Percentiles rank a stretch among this genome's conserved stretches.
phyloP scores from a whole-genome alignment of 306 rosid species.

The Phaseolus lunatus region DNA sequence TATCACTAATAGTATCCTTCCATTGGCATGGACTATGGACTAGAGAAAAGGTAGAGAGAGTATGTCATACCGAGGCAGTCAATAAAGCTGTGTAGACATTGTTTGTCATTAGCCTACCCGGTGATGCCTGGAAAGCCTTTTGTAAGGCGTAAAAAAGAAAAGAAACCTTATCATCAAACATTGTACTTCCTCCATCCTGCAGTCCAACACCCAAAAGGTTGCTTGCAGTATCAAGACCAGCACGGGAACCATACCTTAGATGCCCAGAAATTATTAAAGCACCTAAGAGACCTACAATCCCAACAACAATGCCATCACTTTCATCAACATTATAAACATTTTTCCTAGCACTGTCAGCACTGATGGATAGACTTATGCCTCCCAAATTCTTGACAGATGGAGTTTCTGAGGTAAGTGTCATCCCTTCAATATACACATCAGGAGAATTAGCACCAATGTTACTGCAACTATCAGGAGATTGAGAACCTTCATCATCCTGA shows the following conservation, averaged over 20 bases:
- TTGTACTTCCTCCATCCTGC: slow-evolving; percentile 78
- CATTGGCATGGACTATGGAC: slow-evolving; percentile 7
- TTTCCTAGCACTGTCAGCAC: slow-evolving; percentile 94
- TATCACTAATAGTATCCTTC: slow-evolving; percentile 27
- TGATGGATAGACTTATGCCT: slow-evolving; percentile 88
- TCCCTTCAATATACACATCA: slow-evolving; percentile 56
- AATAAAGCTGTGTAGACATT: slow-evolving; percentile 81
- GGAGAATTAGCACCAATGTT: slow-evolving; percentile 55
- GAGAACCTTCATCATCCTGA: slow-evolving; percentile 62
- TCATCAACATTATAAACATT: slow-evolving; percentile 90
- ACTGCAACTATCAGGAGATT: slow-evolving; percentile 54
- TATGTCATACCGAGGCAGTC: slow-evolving; percentile 88
- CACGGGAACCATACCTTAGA: slow-evolving; percentile 65
- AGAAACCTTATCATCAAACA: slow-evolving; percentile 96
- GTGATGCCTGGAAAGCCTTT: slow-evolving; percentile 94
- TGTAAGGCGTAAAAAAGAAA: slow-evolving; percentile 90
- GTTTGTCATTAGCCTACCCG: slow-evolving; percentile 84
- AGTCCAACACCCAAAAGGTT: slow-evolving; percentile 73
- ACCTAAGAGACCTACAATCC: slow-evolving; percentile 85
- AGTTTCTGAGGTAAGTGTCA: slow-evolving; percentile 64
- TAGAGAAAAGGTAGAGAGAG: slow-evolving; percentile 36
- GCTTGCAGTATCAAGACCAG: slow-evolving; percentile 65
- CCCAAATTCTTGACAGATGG: slow-evolving; percentile 73
- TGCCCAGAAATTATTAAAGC: slow-evolving; percentile 89
- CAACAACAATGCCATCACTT: slow-evolving; percentile 89